A percentile compares a stretch with the other conserved stretches of the same genome.
Evolutionary conservation across 1,139 yeast genomes (phyloP).

Genomic region (Yamadazyma blattariae): DNA sequence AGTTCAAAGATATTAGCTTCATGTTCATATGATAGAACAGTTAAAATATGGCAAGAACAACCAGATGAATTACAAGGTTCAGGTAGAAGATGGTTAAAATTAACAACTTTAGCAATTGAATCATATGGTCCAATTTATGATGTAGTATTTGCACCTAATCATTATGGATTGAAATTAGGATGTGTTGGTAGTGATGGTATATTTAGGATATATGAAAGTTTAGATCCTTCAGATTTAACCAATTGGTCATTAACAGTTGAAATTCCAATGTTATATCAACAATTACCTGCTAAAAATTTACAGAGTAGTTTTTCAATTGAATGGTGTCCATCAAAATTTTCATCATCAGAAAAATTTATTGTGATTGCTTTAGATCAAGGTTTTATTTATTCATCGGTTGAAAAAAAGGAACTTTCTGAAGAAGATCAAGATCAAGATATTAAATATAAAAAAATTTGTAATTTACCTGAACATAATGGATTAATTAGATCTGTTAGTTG

Average conservation of each 20-base stretch:
- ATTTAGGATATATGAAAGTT: constrained; percentile 79
- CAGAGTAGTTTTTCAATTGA: constrained; percentile 85
- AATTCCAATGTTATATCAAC: constrained; percentile 57
- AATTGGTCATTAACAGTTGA: constrained; percentile 81
- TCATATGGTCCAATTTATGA: constrained; percentile 88
- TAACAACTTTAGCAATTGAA: constrained; percentile 73
- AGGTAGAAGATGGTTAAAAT: constrained; percentile 77
- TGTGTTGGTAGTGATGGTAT: constrained; percentile 91
- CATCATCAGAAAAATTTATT: constrained; percentile 69
- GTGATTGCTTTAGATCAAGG: constrained; percentile 90
- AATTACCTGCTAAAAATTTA: constrained; percentile 68
- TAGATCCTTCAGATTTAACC: constrained; percentile 82
- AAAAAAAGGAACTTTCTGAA: constrained; percentile 8
- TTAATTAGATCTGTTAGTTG: constrained; percentile 87
- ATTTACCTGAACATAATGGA: constrained; percentile 76
- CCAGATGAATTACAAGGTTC: constrained; percentile 71
- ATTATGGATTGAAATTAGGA: constrained; percentile 78
- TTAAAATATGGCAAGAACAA: constrained; percentile 89
- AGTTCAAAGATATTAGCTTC: constrained; percentile 71
- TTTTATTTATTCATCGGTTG: constrained; percentile 54
- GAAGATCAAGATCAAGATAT: constrained; percentile 15
- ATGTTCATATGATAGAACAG: constrained; percentile 86
- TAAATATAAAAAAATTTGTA: constrained; percentile 34
- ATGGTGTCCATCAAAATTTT: constrained; percentile 92
- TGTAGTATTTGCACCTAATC: constrained; percentile 85